phyloP scores from a whole-genome alignment of 1,139 yeast species.

The Taphrina communis region DNA sequence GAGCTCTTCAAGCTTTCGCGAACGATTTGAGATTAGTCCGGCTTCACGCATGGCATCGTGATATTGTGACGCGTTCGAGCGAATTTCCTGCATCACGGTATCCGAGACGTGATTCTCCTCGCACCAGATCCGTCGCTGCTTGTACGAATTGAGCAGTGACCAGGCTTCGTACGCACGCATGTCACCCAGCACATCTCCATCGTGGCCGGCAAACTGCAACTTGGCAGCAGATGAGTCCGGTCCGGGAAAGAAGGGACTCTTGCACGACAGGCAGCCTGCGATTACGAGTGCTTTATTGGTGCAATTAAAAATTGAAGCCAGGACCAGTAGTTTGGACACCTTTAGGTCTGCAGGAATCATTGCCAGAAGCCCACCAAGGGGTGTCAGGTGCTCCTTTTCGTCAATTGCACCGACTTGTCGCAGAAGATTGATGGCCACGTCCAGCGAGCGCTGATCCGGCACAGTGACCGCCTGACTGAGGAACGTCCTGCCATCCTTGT shows the following conservation, averaged over 20 bases:
- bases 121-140: constrained; percentile 59
- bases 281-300: constrained; percentile 74
- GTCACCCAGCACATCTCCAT: constrained; percentile 78
- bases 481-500: constrained; percentile 68
- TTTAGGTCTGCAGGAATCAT: constrained; percentile 83
- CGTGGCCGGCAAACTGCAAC: constrained; percentile 54
- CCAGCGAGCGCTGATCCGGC: constrained; percentile 66
- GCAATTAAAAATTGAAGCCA: constrained; percentile 83
- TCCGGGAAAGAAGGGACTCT: constrained; percentile 71
- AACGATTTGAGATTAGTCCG: constrained; percentile 58
- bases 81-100: constrained; percentile 70
- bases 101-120: constrained; percentile 68
- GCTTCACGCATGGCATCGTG: constrained; percentile 70
- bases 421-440: constrained; percentile 66
- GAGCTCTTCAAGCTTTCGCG: constrained; percentile 4
- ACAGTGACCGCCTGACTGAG: constrained; percentile 80
- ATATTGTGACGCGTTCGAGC: constrained; percentile 72
- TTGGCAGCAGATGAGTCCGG: constrained; percentile 65
- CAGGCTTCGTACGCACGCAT: constrained; percentile 64
- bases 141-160: constrained; percentile 49
- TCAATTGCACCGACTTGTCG: constrained; percentile 74
- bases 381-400: constrained; percentile 58
- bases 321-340: constrained; percentile 79
- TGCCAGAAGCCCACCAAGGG: constrained; percentile 76
- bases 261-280: constrained; percentile 75